Evolutionary conservation across 2,329 filamentous ascomycete species (phyloP).

Genomic region (Verticillium klebahnii): DNA sequence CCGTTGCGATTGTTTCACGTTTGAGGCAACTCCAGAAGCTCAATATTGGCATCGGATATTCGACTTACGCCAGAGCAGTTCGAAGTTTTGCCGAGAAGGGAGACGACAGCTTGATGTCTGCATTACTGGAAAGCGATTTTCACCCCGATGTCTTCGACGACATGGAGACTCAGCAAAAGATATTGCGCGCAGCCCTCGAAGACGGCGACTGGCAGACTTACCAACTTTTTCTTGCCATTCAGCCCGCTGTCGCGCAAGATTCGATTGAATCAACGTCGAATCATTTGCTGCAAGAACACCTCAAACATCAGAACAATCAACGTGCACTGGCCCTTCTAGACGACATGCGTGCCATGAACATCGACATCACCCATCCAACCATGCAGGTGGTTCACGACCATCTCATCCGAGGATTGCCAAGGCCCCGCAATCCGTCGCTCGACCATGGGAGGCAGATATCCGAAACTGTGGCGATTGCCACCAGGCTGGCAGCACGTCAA

Average conservation of each 20-base stretch:
- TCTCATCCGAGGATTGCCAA: conserved; percentile 6
- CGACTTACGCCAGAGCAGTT: conserved; percentile 62
- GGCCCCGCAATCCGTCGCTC: background rate
- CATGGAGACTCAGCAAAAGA: conserved; percentile 29
- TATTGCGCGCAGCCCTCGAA: conserved; percentile 21
- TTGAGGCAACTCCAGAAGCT: conserved; percentile 57
- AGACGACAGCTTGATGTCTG: conserved; percentile 43
- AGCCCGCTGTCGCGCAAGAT: conserved; percentile 26
- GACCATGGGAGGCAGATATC: background rate
- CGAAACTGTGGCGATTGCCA: conserved; percentile 4
- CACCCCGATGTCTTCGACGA: conserved; percentile 54
- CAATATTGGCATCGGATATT: conserved; percentile 58
- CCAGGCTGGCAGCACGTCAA: conserved; percentile 3
- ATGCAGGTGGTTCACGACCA: conserved; percentile 5
- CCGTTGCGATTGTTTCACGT: conserved; percentile 51
- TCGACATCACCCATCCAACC: conserved; percentile 18
- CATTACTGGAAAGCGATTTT: conserved; percentile 43
- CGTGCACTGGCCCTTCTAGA: conserved; percentile 28
- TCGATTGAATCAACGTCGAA: conserved; percentile 26
- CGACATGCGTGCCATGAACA: conserved; percentile 28
- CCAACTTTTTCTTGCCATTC: conserved; percentile 36
- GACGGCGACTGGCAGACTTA: background rate
- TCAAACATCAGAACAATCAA: conserved; percentile 20
- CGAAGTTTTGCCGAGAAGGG: conserved; percentile 56
- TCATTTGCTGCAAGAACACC: conserved; percentile 22